Percentiles rank a stretch among this genome's conserved stretches.
Conservation (phyloP, 768 basidiomycete genomes). For the Boletus subparvulus region DNA sequence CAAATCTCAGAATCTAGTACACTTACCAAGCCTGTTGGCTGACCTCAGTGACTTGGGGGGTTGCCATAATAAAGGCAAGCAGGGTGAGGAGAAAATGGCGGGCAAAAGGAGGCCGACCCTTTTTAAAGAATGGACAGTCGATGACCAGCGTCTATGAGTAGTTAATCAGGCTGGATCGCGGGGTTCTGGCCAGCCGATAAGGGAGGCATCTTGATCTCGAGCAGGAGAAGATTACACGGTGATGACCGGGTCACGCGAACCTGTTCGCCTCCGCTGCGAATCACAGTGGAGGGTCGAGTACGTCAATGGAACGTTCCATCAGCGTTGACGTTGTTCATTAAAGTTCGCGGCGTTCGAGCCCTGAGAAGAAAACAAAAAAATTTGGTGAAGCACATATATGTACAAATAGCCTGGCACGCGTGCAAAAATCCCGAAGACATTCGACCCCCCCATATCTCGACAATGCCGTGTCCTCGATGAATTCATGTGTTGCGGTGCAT, state of each 20-base stretch:
- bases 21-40: conserved; percentile 67
- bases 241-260: conserved; percentile 28
- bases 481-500: conserved; percentile 39
- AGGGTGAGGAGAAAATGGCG: conserved; percentile 33
- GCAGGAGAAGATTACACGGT: conserved; percentile 20
- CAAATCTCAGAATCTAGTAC: conserved; percentile 9
- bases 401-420: conserved; percentile 28
- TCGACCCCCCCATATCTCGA: conserved; percentile 10
- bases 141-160: conserved; percentile 41
- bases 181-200: conserved; percentile 48
- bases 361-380: conserved; percentile 26
- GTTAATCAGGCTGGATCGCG: conserved; percentile 54
- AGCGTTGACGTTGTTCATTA: conserved; percentile 31
- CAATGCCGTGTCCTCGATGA: conserved; percentile 10
- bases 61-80: conserved; percentile 44
- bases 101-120: conserved; percentile 24
- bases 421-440: conserved; percentile 10
- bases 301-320: conserved; percentile 37
- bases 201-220: conserved; percentile 25
- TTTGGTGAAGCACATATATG: conserved; percentile 34
- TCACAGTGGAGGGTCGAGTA: conserved; percentile 25
- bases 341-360: conserved; percentile 22
- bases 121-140: conserved; percentile 38
- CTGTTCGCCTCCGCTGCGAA: conserved; percentile 29
- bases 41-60: conserved; percentile 59